phyloP scores from a whole-genome alignment of 2,329 filamentous ascomycete species.

The Dichotomopilus funicola region DNA sequence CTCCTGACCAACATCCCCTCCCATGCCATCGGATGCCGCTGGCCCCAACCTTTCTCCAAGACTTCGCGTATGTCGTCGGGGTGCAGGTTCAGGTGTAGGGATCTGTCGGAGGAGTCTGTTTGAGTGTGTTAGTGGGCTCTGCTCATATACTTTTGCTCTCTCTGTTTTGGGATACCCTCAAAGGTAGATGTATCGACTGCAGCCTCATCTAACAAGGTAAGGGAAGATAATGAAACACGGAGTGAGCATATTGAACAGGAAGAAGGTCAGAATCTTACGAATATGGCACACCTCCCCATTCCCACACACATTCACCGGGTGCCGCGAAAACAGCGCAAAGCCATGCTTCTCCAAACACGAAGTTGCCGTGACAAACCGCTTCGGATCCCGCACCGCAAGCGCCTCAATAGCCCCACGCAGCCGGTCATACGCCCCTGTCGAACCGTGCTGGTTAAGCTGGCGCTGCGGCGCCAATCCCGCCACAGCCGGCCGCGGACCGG shows the following conservation, averaged over 20 bases:
- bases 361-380: constrained; percentile 50
- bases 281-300: constrained; percentile 79
- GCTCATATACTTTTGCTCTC: too few species aligned
- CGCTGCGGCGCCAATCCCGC: constrained; percentile 76
- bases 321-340: constrained; percentile 63
- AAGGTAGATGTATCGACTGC: too few species aligned
- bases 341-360: constrained; percentile 81
- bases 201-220: too few species aligned
- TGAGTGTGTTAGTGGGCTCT: too few species aligned
- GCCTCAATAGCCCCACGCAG: constrained; percentile 48
- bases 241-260: too few species aligned
- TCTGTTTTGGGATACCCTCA: too few species aligned
- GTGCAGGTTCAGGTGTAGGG: constrained; percentile 73
- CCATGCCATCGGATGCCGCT: constrained; percentile 62
- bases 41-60: constrained; percentile 71
- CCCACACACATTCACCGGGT: constrained; percentile 62
- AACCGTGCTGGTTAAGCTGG: constrained; percentile 63
- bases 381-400: constrained; percentile 31
- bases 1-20: constrained; percentile 56
- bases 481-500: constrained; percentile 58
- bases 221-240: too few species aligned
- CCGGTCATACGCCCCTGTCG: constrained; percentile 44
- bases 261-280: constrained; percentile 47
- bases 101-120: constrained; percentile 46
- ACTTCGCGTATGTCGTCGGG: constrained; percentile 68